Base-by-base conservation (phyloP, 192 early-diverging fungal species). In the Linnemannia schmuckeri region DNA sequence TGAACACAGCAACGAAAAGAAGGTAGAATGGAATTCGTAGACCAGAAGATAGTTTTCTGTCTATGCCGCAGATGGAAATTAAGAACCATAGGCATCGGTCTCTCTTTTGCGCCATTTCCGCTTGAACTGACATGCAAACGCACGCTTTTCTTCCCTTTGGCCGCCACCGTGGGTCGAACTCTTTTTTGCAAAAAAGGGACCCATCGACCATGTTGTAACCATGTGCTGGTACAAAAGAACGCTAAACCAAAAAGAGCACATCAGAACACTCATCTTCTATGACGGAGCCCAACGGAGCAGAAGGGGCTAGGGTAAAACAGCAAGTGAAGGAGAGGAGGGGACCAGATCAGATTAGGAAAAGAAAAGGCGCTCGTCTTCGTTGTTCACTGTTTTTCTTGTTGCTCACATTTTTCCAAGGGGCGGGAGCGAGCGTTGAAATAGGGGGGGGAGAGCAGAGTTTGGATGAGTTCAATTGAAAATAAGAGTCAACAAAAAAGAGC, bases 261-360 rank as follows among this genome's bases (percentile, higher is more conserved):
- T 27, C 9, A 63, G 57, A 63, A 27, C 57, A 63, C 9, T n/a
- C 54, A 30, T 8, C 10, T 6, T 63, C 27, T 27, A 30, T 8
- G 57, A 63, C 57, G 24, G 57, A 10, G 8, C 27, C 33, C 61
- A 8, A 33, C 61, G 61, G 61, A 66, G 61, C 61, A 33, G 9
- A 33, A 4, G 61, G 30, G 61, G 61, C 61, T 66, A 66, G 30
- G 61, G 61, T 33, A 30, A 30, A 66, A 66, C 61, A 66, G 27
- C 3, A 10, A 27, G n/a, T 61, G 22, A 30, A 13, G 61, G 55
- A 7, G 17, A n/a, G 55, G n/a, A 2, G 6, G 55, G 55, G 55
- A 57, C 55, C 55, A 57, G 55, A 57, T 57, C 55, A 10, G 55
- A 57, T 57, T 57, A 66, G 61, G 61, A 66, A 66, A 66, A 66